Evolutionary conservation across 2,329 filamentous ascomycete genomes (phyloP).

Genomic region (Podosphaera aphanis): DNA sequence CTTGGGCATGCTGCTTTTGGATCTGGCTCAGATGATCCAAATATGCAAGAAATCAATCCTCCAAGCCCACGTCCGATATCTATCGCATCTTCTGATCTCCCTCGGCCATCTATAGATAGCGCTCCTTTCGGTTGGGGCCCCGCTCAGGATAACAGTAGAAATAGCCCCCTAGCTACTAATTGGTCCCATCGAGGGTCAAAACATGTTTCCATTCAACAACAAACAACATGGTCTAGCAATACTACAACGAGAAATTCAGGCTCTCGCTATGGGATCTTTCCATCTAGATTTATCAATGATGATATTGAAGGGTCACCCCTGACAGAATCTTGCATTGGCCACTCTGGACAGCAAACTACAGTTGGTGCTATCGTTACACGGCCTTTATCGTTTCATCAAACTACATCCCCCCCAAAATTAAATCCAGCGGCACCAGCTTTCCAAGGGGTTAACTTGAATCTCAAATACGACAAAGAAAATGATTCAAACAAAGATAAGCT

Average conservation of each 20-base stretch:
- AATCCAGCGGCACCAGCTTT: conserved; percentile 84
- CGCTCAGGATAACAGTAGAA: conserved; percentile 25
- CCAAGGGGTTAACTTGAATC: conserved; percentile 40
- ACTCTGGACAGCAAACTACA: conserved; percentile 27
- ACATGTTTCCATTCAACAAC: not conserved
- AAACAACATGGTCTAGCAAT: conserved; percentile 36
- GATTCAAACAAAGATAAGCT: conserved; percentile 19
- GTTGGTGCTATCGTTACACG: conserved; percentile 61
- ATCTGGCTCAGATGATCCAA: conserved; percentile 23
- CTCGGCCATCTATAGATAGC: conserved; percentile 57
- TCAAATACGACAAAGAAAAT: conserved; percentile 18
- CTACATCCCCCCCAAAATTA: conserved; percentile 31
- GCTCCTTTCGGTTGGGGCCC: conserved; percentile 46
- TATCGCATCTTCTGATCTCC: conserved; percentile 45
- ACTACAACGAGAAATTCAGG: conserved; percentile 63
- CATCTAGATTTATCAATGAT: conserved; percentile 36
- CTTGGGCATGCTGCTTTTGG: conserved; percentile 21
- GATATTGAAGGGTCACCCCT: conserved; percentile 40
- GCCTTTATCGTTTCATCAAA: conserved; percentile 26
- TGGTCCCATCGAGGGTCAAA: conserved; percentile 20
- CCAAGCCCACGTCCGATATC: conserved; percentile 43
- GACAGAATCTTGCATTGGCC: conserved; percentile 25
- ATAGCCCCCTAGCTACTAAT: conserved; percentile 26
- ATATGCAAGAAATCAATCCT: conserved; percentile 27
- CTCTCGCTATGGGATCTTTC: conserved; percentile 47